phyloP scores from a whole-genome alignment of 441 rosid genomes.

The Macaranga tanarius region DNA sequence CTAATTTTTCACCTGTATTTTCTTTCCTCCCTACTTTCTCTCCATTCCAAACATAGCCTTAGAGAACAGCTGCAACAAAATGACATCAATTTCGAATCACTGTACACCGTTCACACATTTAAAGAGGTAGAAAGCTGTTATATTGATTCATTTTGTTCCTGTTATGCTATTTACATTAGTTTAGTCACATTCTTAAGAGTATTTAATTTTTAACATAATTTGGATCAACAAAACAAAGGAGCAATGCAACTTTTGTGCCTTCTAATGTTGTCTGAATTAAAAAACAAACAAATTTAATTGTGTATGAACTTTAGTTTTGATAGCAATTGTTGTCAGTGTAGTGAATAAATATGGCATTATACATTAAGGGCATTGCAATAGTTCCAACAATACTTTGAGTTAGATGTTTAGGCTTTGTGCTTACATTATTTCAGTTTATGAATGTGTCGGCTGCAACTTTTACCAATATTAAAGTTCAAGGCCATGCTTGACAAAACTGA shows the following conservation, averaged over 20 bases:
- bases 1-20: too few relatives aligned
- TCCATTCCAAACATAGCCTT: too few relatives aligned
- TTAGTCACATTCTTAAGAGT: background rate
- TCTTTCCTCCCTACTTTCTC: too few relatives aligned
- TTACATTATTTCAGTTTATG: background rate
- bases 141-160: background rate
- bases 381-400: background rate
- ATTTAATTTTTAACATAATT: too few relatives aligned
- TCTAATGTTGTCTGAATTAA: too few relatives aligned
- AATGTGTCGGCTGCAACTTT: background rate
- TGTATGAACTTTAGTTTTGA: too few relatives aligned
- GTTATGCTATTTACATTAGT: background rate
- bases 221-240: too few relatives aligned
- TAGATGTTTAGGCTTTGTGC: background rate
- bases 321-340: too few relatives aligned
- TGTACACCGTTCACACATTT: conserved; percentile 76
- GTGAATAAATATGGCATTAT: too few relatives aligned
- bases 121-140: conserved; percentile 58
- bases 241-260: too few relatives aligned
- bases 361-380: too few relatives aligned
- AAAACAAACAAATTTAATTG: too few relatives aligned
- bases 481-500: background rate
- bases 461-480: background rate
- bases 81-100: conserved; percentile 59
- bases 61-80: conserved; percentile 78